Evolutionary conservation across 352 stramenopile genomes (phyloP), one percentile per base, ranked within the genome.

Genomic region (Thalassiosira exigua): DNA sequence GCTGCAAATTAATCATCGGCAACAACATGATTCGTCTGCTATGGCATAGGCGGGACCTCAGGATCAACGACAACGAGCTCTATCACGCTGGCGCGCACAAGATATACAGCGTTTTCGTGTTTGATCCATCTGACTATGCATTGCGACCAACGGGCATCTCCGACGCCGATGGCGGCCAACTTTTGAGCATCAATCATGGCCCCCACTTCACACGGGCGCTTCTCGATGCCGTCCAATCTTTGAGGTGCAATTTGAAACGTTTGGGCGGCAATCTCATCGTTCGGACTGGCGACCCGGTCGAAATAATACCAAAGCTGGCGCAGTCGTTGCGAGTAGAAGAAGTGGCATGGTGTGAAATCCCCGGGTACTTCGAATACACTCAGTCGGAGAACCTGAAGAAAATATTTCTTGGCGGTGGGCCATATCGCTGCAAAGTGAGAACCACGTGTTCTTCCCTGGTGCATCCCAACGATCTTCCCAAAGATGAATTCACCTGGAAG

Each of bases 41-140:
- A 14, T 89, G 85, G 81, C 85, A 91, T 53, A 46, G 85, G 59
- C 59, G 81, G 21, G 85, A 91, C 59, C 68, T 91, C 32, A 69
- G 85, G 30, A 56, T 88, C 9, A 26, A 74, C 30, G 81, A 89
- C 64, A 89, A 87, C 73, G 50, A 72, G 17, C 68, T 89, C n/a
- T 91, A 91, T 59, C 21, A 68, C 52, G 12, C 33, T 4, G 46
- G 29, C 32, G 32, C 50, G 17, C 29, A 59, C 22, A 68, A 66
- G 42, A 64, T 73, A 33, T 79, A 82, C 59, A 78, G 67, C 42
- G 11, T 91, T 26, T 91, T 81, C 51, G 54, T 91, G 22, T 87
- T 91, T 42, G 79, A 91, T 54, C 50, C 76, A 2, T 53, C 50
- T 1, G 60, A 86, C 51, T 84, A 79, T 67, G 32, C 51, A 32